Percentiles rank a stretch among this genome's conserved stretches.
Conservation (phyloP, 2,329 filamentous ascomycete species). For the Sclerotinia borealis region DNA sequence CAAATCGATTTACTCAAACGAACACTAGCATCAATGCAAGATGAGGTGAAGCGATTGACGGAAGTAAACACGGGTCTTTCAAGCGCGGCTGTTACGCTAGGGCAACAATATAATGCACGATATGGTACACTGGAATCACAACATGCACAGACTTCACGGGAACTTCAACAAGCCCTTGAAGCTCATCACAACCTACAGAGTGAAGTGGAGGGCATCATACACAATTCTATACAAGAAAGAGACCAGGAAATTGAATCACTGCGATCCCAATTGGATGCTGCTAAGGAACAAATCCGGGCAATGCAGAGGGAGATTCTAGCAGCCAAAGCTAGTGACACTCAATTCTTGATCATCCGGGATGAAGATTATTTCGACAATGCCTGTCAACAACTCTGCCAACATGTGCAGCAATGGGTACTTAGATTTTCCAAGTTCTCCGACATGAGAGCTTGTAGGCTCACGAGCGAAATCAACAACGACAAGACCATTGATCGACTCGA, state of each 20-base stretch:
- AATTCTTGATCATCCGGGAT: conserved; percentile 74
- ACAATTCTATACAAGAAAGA: conserved; percentile 66
- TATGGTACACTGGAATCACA: conserved; percentile 62
- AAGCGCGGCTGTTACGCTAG: conserved; percentile 70
- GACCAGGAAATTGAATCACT: conserved; percentile 77
- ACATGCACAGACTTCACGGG: conserved; percentile 58
- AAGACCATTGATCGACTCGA: conserved; percentile 92
- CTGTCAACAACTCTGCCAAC: conserved; percentile 90
- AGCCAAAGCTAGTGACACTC: conserved; percentile 54
- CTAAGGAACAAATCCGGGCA: conserved; percentile 55
- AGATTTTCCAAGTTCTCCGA: conserved; percentile 98
- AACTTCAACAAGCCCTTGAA: conserved; percentile 62
- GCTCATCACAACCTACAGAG: conserved; percentile 57
- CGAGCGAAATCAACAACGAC: conserved; percentile 80
- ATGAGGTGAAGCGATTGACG: conserved; percentile 72
- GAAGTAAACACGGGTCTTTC: conserved; percentile 77
- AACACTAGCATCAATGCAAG: conserved; percentile 72
- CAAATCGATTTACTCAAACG: conserved; percentile 80
- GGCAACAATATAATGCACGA: conserved; percentile 67
- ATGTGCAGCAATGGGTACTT: conserved; percentile 95
- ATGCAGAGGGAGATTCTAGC: conserved; percentile 54
- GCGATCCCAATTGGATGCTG: conserved; percentile 67
- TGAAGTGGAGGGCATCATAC: conserved; percentile 56
- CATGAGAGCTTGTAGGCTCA: conserved; percentile 77
- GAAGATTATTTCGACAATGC: conserved; percentile 94